Conservation (phyloP, 495 filamentous ascomycete genomes). For the Articulospora tetracladia region DNA sequence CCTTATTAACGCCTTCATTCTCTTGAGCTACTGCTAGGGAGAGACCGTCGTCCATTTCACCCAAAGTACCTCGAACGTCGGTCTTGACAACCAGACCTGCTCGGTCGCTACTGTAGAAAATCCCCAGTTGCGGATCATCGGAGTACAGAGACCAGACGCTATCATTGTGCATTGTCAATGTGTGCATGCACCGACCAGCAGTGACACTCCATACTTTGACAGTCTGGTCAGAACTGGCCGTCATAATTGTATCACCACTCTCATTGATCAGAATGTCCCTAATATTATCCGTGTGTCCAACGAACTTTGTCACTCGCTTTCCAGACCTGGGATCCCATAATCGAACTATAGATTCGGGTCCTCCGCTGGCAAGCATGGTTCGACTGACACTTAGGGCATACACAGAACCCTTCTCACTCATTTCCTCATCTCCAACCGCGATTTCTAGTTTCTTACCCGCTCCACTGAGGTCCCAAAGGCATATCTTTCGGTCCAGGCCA, state of each 20-base stretch:
- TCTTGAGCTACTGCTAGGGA: conserved; percentile 88
- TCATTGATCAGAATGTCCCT: conserved; percentile 86
- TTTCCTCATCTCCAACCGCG: conserved; percentile 72
- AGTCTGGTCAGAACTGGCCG: conserved; percentile 92
- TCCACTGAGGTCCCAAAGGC: conserved; percentile 88
- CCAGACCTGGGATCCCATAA: conserved; percentile 91
- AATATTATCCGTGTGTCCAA: conserved; percentile 96
- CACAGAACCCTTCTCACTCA: conserved; percentile 86
- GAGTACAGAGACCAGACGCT: conserved; percentile 97
- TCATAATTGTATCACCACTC: conserved; percentile 86
- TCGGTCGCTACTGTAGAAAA: conserved; percentile 93
- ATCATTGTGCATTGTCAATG: conserved; percentile 96
- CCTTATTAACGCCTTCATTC: conserved; percentile 75
- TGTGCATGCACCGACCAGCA: conserved; percentile 93
- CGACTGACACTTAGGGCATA: conserved; percentile 67
- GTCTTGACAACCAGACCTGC: conserved; percentile 93
- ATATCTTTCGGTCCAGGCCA: conserved; percentile 87
- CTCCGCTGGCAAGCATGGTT: conserved; percentile 82
- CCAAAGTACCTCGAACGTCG: conserved; percentile 65
- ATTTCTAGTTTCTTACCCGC: conserved; percentile 82
- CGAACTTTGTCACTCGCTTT: conserved; percentile 89
- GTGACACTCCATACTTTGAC: conserved; percentile 97
- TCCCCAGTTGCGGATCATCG: conserved; percentile 74
- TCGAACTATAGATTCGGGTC: conserved; percentile 88
- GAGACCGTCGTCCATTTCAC: conserved; percentile 83